These are phyloP conservation scores for Botrytis aclada DNA, from an alignment of 2,329 filamentous ascomycete species.

Conservation along the genomic window DNA sequence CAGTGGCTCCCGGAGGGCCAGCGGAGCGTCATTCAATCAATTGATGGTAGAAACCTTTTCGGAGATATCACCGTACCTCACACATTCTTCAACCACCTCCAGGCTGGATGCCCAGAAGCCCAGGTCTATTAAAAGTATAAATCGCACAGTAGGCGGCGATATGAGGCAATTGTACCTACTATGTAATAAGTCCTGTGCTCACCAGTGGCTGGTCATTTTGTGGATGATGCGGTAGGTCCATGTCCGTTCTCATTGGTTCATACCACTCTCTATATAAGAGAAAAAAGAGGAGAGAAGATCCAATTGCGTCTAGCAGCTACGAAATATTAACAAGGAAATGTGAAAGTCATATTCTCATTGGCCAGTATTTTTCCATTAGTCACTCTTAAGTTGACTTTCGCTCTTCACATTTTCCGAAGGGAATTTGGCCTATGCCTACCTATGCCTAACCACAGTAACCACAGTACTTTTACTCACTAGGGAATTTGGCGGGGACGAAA, in stretches of 20 bases:
- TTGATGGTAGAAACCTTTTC: not conserved
- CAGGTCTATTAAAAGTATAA: not conserved
- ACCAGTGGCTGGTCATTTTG: not conserved
- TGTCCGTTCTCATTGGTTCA: not conserved
- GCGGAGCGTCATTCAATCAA: not conserved
- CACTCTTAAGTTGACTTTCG: not conserved
- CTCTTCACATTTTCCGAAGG: slow-evolving; percentile 5
- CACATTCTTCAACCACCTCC: not conserved
- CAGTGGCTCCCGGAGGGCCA: not conserved
- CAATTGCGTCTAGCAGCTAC: not conserved
- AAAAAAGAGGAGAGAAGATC: not conserved
- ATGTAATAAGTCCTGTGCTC: too few relatives aligned
- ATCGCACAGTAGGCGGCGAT: not conserved
- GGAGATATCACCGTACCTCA: not conserved
- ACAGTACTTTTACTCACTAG: not conserved
- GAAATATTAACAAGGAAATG: not conserved
- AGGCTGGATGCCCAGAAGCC: not conserved
- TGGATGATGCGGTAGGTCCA: not conserved
- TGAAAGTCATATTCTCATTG: not conserved
- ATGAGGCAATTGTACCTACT: not conserved
- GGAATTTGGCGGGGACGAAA: slow-evolving; percentile 18
- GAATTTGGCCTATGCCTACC: slow-evolving; percentile 10
- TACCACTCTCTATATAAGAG: not conserved
- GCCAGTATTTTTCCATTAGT: not conserved
- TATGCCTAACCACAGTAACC: slow-evolving; percentile 11